Evolutionary conservation across 2,329 filamentous ascomycete species (phyloP).

Genomic region (Mycocentrospora acerina): DNA sequence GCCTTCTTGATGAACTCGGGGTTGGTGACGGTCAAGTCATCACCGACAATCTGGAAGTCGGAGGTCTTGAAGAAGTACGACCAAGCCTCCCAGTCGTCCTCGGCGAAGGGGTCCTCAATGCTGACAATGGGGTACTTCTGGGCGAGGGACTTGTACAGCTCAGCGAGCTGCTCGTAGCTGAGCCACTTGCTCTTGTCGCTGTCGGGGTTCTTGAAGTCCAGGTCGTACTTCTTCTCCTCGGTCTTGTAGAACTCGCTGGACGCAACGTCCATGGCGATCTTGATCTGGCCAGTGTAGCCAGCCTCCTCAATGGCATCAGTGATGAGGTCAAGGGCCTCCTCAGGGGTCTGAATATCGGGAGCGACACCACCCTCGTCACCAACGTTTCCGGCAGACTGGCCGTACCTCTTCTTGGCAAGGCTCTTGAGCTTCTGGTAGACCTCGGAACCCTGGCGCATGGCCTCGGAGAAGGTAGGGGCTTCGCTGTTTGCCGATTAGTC

Average conservation of each 20-base stretch:
- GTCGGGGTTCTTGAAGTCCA: constrained; percentile 99
- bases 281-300: constrained; percentile 93
- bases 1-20: constrained; percentile 99
- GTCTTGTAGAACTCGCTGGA: constrained; percentile 99
- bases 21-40: constrained; percentile 99
- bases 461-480: constrained; percentile 91
- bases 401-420: constrained; percentile 99
- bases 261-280: constrained; percentile 99
- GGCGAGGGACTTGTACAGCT: constrained; percentile 81
- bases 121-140: constrained; percentile 98
- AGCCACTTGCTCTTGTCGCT: constrained; percentile 96
- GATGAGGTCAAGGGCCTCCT: constrained; percentile 97
- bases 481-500: constrained; percentile 52
- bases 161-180: constrained; percentile 95
- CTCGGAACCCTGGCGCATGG: constrained; percentile 92
- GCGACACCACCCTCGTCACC: constrained; percentile 99
- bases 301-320: constrained; percentile 90
- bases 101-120: constrained; percentile 98
- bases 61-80: constrained; percentile 99
- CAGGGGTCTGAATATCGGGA: constrained; percentile 94
- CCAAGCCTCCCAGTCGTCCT: constrained; percentile 99
- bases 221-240: constrained; percentile 98
- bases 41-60: constrained; percentile 97
- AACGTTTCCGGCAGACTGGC: constrained; percentile 97
- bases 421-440: constrained; percentile 98